phyloP scores from a whole-genome alignment of 768 basidiomycete species.

The Tremella fuciformis region DNA sequence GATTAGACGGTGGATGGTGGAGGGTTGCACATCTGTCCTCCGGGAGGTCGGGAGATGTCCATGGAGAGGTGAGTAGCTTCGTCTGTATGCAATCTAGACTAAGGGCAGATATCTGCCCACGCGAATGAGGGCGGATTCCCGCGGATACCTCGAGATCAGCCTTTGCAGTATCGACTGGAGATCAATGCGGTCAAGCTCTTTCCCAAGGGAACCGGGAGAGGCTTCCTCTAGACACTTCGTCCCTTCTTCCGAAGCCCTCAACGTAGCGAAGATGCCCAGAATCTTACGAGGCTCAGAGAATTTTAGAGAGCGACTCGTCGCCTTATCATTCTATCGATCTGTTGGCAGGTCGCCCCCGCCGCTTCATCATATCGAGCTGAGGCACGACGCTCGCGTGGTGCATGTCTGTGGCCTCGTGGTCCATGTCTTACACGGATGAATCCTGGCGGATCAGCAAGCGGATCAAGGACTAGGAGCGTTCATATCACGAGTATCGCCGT shows the following conservation, averaged over 20 bases:
- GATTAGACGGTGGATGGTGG: constrained; percentile 44
- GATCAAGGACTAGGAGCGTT: too few relatives aligned
- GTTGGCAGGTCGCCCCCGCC: too few relatives aligned
- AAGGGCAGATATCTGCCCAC: background rate
- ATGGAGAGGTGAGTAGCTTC: constrained; percentile 45
- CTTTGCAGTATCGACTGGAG: constrained; percentile 47
- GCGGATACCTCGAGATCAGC: constrained; percentile 25
- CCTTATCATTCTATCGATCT: too few relatives aligned
- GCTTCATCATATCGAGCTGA: too few relatives aligned
- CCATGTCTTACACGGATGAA: too few relatives aligned
- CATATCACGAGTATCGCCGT: too few relatives aligned
- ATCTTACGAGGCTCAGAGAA: too few relatives aligned
- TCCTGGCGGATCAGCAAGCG: too few relatives aligned
- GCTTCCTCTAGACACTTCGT: constrained; percentile 32
- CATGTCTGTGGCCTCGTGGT: too few relatives aligned
- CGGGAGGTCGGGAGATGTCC: constrained; percentile 48
- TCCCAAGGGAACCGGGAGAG: constrained; percentile 48
- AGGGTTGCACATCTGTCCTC: constrained; percentile 36
- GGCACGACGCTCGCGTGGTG: too few relatives aligned
- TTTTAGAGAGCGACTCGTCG: too few relatives aligned
- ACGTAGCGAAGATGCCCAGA: too few relatives aligned
- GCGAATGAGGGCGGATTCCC: constrained; percentile 14
- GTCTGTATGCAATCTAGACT: background rate
- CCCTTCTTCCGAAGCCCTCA: background rate
- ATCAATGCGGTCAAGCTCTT: constrained; percentile 42